A percentile compares a stretch with the other conserved stretches of the same genome.
Conservation (phyloP, 179 eudicot species). For the Spergularia azorica region DNA sequence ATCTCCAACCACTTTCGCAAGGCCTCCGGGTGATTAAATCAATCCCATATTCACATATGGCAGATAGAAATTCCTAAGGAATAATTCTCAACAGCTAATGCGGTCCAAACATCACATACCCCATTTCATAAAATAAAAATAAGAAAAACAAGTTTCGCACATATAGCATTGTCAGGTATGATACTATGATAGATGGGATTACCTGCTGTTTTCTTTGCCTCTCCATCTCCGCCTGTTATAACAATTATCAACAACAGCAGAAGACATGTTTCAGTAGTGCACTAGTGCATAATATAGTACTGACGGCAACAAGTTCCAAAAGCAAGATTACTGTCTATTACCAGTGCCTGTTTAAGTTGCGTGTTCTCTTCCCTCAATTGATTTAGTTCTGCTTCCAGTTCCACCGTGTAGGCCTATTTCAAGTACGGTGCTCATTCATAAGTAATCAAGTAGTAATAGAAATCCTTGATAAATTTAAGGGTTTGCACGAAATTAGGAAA, state of each 20-base stretch:
- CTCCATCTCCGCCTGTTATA: constrained; percentile 58
- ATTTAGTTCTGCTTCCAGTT: constrained; percentile 85
- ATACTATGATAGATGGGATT: constrained; percentile 17
- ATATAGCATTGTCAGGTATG: too few relatives aligned
- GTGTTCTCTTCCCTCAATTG: constrained; percentile 76
- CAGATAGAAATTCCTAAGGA: background rate
- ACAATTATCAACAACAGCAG: background rate
- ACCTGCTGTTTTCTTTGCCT: constrained; percentile 68
- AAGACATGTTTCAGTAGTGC: background rate
- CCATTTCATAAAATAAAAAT: background rate
- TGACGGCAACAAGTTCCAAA: too few relatives aligned
- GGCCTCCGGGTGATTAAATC: too few relatives aligned
- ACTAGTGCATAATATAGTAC: too few relatives aligned
- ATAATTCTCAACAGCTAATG: background rate
- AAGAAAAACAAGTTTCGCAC: background rate
- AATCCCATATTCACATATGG: too few relatives aligned
- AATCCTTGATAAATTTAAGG: background rate
- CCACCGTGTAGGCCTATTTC: constrained; percentile 82
- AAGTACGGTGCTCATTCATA: background rate
- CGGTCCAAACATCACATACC: background rate
- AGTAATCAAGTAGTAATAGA: background rate
- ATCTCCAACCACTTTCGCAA: background rate
- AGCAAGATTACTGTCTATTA: constrained; percentile 19
- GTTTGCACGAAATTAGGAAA: too few relatives aligned
- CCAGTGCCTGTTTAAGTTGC: constrained; percentile 70